Base-by-base conservation (phyloP, 2,329 filamentous ascomycete genomes). In the Diaporthe sp. region DNA sequence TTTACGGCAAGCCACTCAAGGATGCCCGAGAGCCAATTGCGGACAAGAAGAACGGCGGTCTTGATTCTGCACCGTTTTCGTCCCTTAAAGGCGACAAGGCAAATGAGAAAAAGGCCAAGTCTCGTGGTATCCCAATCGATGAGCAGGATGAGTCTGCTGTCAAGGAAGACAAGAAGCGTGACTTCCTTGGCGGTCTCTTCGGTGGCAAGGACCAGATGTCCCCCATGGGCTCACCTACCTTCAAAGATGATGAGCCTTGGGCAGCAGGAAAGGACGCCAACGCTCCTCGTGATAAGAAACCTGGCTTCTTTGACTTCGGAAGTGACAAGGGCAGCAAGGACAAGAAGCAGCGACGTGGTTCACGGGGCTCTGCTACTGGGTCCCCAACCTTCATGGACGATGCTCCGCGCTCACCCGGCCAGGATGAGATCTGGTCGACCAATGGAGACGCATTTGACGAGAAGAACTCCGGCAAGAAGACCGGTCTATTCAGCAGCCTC, bases 91-190 rank as follows among this genome's bases (percentile, higher is more conserved):
- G 42, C 28, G 54, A 70, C 5, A 67, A 72, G 60, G 40, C 15
- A 17, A 33, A n/a, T 25, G 67, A 68, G n/a, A 75, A 61, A 25
- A 73, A 61, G 47, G 72, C 28, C 22, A 61, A 54, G 52, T 66
- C 40, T 57, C 54, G 42, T 30, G 61, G 22, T n/a, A 35, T 55
- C 22, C 10, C 45, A 15, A n/a, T 9, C 19, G 58, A 54, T 33
- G 54, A 42, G 22, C 25, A 72, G 45, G 22, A 30, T 42, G 57
- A 54, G 12, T n/a, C 57, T 28, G 3, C 19, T 15, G 9, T 28
- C 35, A 38, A 72, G 13, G 54, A 9, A 28, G 57, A 54, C 2
- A 17, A 35, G 35, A 72, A 64, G 35, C 45, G 25, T n/a, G 70
- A 35, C 6, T 70, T 58, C 38, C 28, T 70, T 22, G 38, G 52